Conservation (phyloP, 768 basidiomycete genomes). For the Mycena metata region DNA sequence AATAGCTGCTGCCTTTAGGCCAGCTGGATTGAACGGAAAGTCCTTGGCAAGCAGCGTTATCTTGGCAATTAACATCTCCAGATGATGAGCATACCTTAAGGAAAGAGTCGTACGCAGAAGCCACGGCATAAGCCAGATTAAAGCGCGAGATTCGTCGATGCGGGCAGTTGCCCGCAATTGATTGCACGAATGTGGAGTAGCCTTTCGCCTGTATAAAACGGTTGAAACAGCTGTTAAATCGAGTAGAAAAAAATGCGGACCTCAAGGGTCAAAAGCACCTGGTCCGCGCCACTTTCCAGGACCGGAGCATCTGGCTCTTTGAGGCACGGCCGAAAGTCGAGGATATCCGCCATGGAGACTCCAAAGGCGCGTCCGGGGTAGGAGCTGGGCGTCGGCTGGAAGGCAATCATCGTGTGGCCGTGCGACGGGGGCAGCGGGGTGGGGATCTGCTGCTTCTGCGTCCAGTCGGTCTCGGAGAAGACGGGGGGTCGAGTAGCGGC, state of each 20-base stretch:
- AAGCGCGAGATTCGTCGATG: slow-evolving; percentile 35
- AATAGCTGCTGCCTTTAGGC: slow-evolving; percentile 35
- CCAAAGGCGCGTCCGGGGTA: slow-evolving; percentile 34
- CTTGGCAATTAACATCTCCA: neutral
- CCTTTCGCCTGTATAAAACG: slow-evolving; percentile 30
- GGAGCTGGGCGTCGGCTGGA: slow-evolving; percentile 35
- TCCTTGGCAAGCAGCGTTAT: slow-evolving; percentile 12
- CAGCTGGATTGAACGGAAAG: slow-evolving; percentile 32
- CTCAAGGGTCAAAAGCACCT: slow-evolving; percentile 36
- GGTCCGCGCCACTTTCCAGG: slow-evolving; percentile 26
- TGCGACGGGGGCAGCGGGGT: slow-evolving; percentile 36
- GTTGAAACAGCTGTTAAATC: neutral
- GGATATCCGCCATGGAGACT: slow-evolving; percentile 38
- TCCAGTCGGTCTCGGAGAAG: slow-evolving; percentile 17
- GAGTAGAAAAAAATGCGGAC: slow-evolving; percentile 1
- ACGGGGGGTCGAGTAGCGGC: slow-evolving; percentile 1
- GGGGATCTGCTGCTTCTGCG: slow-evolving; percentile 35
- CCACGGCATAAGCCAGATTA: slow-evolving; percentile 36
- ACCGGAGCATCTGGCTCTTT: slow-evolving; percentile 35
- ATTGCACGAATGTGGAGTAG: slow-evolving; percentile 32
- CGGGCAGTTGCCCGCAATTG: slow-evolving; percentile 33
- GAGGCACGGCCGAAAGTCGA: slow-evolving; percentile 36
- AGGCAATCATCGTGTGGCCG: slow-evolving; percentile 37
- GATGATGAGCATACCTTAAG: slow-evolving; percentile 22
- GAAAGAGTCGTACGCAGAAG: slow-evolving; percentile 32